Evolutionary conservation across 1,284 basidiomycete genomes (phyloP), one percentile per base, ranked within the genome.

Genomic region (Porodaedalea pini): DNA sequence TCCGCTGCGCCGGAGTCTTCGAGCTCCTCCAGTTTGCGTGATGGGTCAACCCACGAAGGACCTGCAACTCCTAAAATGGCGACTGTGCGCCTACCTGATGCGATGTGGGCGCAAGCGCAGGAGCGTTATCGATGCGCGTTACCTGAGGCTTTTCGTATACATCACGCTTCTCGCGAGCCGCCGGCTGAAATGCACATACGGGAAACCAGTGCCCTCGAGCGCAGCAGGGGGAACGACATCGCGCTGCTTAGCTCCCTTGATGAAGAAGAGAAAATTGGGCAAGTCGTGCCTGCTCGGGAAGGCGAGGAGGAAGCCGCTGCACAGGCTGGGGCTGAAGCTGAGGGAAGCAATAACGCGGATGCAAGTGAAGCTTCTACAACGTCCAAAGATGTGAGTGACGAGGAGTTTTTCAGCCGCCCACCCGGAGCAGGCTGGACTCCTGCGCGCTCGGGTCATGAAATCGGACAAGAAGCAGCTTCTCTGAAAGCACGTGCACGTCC

Each of bases 151-250:
- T 59, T 36, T n/a, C 57, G 57, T 13, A 19, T 51, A 8, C 32
- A 37, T 1, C 57, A 59, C 27, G 47, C 29, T 2, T n/a, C 13
- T 10, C 27, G 27, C 8, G 52, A 54, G 7, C 57, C 57, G 3
- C 57, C 57, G 13, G 15, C 17, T 4, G 52, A 50, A 17, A 59
- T 59, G 53, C 36, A 32, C 27, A 58, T 58, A 19, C 34, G 48
- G 3, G 19, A 59, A 19, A 55, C 37, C 8, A 54, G 25, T 27
- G 57, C 57, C 15, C 27, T 59, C 3, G 47, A 51, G 39, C 52
- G 57, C 4, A 59, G 57, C 29, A 15, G 17, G 8, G 25, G 5
- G n/a, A 29, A 27, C 32, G 53, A 55, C 13, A 41, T 11, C 19
- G 43, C 27, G 15, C 27, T 55, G 29, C n/a, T 43, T 11, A 17